phyloP scores from a whole-genome alignment of 1,284 basidiomycete species.

The Ganoderma boninense region DNA sequence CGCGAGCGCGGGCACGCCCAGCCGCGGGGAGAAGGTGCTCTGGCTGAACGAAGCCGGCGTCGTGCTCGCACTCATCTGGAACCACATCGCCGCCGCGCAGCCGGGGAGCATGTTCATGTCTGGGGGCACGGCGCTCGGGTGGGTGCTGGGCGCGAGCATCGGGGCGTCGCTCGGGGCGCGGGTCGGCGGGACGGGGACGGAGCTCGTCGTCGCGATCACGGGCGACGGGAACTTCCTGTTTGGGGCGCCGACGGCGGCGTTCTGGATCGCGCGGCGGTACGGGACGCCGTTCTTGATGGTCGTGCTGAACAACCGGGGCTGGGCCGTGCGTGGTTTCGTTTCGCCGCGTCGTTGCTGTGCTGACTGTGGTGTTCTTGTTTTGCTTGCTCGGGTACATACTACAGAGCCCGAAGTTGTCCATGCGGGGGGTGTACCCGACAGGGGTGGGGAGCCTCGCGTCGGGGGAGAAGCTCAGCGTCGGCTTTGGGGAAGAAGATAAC shows the following conservation, averaged over 20 bases:
- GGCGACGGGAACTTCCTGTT: slow-evolving; percentile 78
- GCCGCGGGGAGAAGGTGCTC: slow-evolving; percentile 50
- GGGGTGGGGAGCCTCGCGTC: slow-evolving; percentile 60
- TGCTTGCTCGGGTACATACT: neutral
- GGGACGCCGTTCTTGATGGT: slow-evolving; percentile 70
- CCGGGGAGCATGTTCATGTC: slow-evolving; percentile 61
- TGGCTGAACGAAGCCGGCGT: slow-evolving; percentile 70
- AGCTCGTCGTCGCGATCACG: slow-evolving; percentile 64
- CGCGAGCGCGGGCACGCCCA: slow-evolving; percentile 40
- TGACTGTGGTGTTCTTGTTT: neutral
- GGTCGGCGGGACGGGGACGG: slow-evolving; percentile 44
- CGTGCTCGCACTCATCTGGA: slow-evolving; percentile 61
- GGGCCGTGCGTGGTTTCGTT: slow-evolving; percentile 53
- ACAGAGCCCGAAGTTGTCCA: slow-evolving; percentile 67
- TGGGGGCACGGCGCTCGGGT: slow-evolving; percentile 71
- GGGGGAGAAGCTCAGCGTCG: slow-evolving; percentile 61
- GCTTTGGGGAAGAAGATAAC: slow-evolving; percentile 65
- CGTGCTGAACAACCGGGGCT: slow-evolving; percentile 76
- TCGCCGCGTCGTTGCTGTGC: slow-evolving; percentile 1
- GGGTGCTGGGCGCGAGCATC: slow-evolving; percentile 68
- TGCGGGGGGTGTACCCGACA: slow-evolving; percentile 69
- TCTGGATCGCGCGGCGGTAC: slow-evolving; percentile 75
- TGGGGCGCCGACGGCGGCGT: slow-evolving; percentile 67
- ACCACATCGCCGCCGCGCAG: slow-evolving; percentile 60
- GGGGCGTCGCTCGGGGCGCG: slow-evolving; percentile 59